Base-by-base conservation (phyloP, 2,329 filamentous ascomycete species). In the Aspergillus costaricaensis region DNA sequence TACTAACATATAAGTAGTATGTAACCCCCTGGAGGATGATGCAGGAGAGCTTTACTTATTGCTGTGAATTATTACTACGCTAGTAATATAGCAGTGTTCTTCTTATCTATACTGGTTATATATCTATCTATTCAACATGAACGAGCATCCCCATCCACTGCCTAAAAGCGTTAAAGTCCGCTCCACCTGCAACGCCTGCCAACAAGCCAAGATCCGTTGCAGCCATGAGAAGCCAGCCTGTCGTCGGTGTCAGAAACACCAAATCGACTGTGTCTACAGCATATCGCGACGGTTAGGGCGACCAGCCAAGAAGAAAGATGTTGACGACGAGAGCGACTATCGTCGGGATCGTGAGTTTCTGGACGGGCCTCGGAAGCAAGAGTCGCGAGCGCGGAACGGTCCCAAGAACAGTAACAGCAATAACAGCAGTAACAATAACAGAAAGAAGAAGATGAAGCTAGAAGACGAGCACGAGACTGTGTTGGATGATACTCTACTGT, bases 161-260 rank as follows among this genome's bases (percentile, higher is more conserved):
- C 72, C 72, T 15, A 72, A 71, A 25, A 75, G 72, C 30, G 72
- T 74, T 41, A 76, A 76, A 49, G 67, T 75, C 19, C 72, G 74
- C 49, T 74, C 73, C 5, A 76, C 74, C 7, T 76, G 74, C 65
- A 76, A 76, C 58, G 72, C 74, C n/a, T 76, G 74, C 23, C 74
- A 76, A 49, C 72, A 75, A 56, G 74, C 74, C 9, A 76, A 76
- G 41, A 76, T 76, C 15, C 70, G 74, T 7, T 76, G 74, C 66
- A 73, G 74, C 23, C 74, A 76, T 60, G 72, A 75, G 55, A 74
- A 70, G 21, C 72, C 72, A 7, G 70, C 72, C 1, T 76, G 74
- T 60, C 69, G 68, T 15, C 64, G 74, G 32, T 76, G 74, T 32
- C 70, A 70, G 49, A 74, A 72, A 36, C 73, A 76, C 17, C 71